Percentiles rank a stretch among this genome's conserved stretches.
These are phyloP conservation scores for Picocystis sp. DNA, from an alignment of 163 green algal genomes.

Conservation along the genomic window DNA sequence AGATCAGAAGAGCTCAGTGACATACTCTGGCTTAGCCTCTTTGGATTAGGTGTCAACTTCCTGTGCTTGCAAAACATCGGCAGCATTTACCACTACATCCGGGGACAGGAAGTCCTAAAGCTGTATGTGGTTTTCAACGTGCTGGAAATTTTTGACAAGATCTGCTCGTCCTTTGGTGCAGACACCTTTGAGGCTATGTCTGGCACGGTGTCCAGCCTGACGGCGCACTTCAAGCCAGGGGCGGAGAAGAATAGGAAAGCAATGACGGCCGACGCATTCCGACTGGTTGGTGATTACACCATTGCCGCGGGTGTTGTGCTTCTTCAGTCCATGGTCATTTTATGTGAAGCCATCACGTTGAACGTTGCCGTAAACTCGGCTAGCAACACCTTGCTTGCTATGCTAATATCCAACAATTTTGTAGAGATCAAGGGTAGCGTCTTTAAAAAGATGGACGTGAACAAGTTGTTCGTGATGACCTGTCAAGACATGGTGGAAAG, in stretches of 20 bases:
- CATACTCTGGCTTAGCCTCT: constrained; percentile 44
- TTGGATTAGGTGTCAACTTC: constrained; percentile 29
- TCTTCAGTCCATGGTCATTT: constrained; percentile 5
- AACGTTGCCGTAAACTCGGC: constrained; percentile 80
- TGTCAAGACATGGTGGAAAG: constrained; percentile 79
- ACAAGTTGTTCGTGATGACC: constrained; percentile 44
- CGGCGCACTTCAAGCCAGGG: constrained; percentile 1
- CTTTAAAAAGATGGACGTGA: constrained; percentile 56
- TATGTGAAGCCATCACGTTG: constrained; percentile 64
- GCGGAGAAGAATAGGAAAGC: not conserved
- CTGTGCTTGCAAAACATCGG: constrained; percentile 30
- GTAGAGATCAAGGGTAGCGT: constrained; percentile 81
- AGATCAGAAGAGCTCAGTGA: constrained; percentile 53
- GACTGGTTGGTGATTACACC: constrained; percentile 3
- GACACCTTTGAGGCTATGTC: constrained; percentile 5
- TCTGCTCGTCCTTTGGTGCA: constrained; percentile 12
- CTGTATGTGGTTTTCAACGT: constrained; percentile 77
- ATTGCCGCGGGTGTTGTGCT: not conserved
- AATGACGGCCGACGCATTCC: not conserved
- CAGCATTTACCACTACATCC: constrained; percentile 51
- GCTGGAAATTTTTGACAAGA: constrained; percentile 84
- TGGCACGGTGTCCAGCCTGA: not conserved
- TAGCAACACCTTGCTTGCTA: constrained; percentile 58
- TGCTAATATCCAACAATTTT: constrained; percentile 95
- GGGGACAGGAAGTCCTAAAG: constrained; percentile 84